A percentile compares a stretch with the other conserved stretches of the same genome.
Conservation (phyloP, 225 moss, liverwort and hornwort species). For the Lunularia cruciata region DNA sequence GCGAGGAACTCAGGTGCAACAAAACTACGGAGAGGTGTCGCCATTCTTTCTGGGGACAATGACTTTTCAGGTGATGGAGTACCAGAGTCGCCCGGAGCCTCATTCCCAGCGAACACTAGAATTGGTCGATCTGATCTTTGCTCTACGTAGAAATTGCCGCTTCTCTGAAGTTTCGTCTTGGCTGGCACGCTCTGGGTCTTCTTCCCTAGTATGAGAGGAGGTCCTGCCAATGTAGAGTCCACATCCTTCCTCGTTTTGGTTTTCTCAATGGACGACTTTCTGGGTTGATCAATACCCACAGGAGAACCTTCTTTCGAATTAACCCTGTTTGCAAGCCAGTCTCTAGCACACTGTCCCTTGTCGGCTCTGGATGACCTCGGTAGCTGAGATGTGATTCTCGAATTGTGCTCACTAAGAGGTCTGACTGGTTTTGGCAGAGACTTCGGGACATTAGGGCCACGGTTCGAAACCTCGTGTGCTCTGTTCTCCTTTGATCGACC, state of each 20-base stretch:
- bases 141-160: not conserved
- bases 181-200: not conserved
- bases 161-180: not conserved
- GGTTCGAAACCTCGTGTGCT: not conserved
- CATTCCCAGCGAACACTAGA: too few relatives aligned
- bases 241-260: not conserved
- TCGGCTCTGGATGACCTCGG: not conserved
- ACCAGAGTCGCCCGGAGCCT: too few relatives aligned
- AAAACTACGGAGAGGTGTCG: too few relatives aligned
- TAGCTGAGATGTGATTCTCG: not conserved
- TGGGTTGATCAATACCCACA: not conserved
- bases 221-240: not conserved
- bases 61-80: too few relatives aligned
- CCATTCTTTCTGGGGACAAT: too few relatives aligned
- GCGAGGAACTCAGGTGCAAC: too few relatives aligned
- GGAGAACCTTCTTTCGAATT: not conserved
- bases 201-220: not conserved
- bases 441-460: not conserved
- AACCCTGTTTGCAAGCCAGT: not conserved
- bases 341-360: not conserved
- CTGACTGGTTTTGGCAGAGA: not conserved
- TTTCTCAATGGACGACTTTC: not conserved
- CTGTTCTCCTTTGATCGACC: conserved; percentile 4
- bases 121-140: not conserved
- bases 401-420: conserved; percentile 10